Evolutionary conservation across 2,329 filamentous ascomycete species (phyloP).

Genomic region (Samsoniella hepiali): DNA sequence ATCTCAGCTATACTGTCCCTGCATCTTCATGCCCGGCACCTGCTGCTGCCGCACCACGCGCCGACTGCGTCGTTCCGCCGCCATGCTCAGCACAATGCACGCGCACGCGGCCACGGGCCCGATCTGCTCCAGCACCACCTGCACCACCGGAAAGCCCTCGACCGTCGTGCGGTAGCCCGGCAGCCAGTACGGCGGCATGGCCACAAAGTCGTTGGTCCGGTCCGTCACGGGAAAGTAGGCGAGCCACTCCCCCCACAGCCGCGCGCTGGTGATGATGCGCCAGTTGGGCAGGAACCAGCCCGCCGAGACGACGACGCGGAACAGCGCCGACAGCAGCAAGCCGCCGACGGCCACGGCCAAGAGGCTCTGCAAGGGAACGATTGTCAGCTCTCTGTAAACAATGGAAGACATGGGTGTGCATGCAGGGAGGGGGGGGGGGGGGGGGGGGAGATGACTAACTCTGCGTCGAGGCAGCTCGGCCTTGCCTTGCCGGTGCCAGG

Average conservation of each 20-base stretch:
- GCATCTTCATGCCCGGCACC: not conserved
- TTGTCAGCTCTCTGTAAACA: not conserved
- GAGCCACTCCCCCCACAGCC: not conserved
- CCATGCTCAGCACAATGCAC: constrained; percentile 2
- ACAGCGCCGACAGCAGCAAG: not conserved
- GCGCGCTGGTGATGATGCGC: not conserved
- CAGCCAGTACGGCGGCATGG: not conserved
- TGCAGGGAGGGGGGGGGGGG: no score
- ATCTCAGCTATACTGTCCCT: not conserved
- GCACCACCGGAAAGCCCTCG: constrained; percentile 2
- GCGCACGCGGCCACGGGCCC: constrained; percentile 5
- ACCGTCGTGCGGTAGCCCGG: constrained; percentile 4
- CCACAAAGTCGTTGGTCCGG: not conserved
- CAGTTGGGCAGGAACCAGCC: constrained; percentile 10
- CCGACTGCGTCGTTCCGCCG: not conserved
- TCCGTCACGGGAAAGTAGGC: constrained; percentile 9
- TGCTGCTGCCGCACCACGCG: not conserved
- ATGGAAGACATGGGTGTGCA: no score
- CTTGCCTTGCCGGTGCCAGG: constrained; percentile 5
- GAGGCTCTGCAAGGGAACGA: not conserved
- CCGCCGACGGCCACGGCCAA: not conserved
- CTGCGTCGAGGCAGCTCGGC: not conserved
- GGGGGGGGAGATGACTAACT: not conserved
- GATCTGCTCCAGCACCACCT: constrained; percentile 3
- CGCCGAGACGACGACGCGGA: constrained; percentile 11